These are phyloP conservation scores for Aristolochia contorta DNA, from an alignment of 164 flowering plant genomes.

Conservation along the genomic window DNA sequence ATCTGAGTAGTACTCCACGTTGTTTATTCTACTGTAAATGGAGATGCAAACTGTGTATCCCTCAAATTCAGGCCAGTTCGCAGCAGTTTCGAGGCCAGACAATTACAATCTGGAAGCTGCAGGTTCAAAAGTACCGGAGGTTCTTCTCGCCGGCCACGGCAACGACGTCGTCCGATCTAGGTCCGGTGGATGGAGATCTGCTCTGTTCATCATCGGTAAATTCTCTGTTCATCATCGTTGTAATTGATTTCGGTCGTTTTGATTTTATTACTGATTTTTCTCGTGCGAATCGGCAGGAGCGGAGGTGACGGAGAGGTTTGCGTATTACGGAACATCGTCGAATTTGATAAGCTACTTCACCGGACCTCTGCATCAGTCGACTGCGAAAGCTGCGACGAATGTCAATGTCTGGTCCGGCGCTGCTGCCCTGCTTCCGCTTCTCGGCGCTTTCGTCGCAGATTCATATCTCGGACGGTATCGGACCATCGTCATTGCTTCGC, in stretches of 20 bases:
- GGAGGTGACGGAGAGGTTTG: slow-evolving; percentile 51
- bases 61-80: too few relatives aligned
- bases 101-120: too few relatives aligned
- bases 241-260: too few relatives aligned
- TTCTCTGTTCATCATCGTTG: not conserved
- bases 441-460: slow-evolving; percentile 15
- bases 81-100: too few relatives aligned
- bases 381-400: slow-evolving; percentile 27
- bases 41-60: too few relatives aligned
- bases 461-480: slow-evolving; percentile 13
- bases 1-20: too few relatives aligned
- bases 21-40: too few relatives aligned
- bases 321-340: slow-evolving; percentile 39
- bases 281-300: slow-evolving; percentile 15
- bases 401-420: slow-evolving; percentile 30
- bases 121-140: too few relatives aligned
- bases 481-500: slow-evolving; percentile 9
- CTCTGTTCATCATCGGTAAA: slow-evolving; percentile 40
- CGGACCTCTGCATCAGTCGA: slow-evolving; percentile 29
- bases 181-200: slow-evolving; percentile 54
- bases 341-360: slow-evolving; percentile 48
- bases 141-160: not conserved
- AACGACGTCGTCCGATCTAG: slow-evolving; percentile 11
- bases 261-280: too few relatives aligned
- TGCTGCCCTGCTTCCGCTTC: slow-evolving; percentile 25